Evolutionary conservation across 2,329 filamentous ascomycete species (phyloP).

Genomic region (Aspergillus tamarii): DNA sequence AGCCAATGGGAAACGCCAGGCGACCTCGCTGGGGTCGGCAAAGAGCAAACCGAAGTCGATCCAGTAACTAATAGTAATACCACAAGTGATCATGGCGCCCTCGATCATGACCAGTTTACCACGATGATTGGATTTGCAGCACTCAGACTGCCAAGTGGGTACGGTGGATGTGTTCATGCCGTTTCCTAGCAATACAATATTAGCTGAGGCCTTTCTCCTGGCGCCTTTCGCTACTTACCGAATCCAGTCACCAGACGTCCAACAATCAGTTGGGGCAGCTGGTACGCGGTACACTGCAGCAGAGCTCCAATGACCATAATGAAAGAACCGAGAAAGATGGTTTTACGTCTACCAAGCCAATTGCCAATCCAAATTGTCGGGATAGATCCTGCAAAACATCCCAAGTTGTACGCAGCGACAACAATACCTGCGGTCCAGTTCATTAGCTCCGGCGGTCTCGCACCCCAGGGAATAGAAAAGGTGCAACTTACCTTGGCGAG

Average conservation of each 20-base stretch:
- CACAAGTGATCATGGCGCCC: conserved; percentile 55
- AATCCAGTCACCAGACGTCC: conserved; percentile 57
- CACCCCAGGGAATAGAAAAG: neutral
- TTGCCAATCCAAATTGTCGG: conserved; percentile 57
- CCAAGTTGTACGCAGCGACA: conserved; percentile 51
- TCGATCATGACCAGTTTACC: conserved; percentile 59
- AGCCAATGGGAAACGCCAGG: conserved; percentile 60
- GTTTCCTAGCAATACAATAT: conserved; percentile 33
- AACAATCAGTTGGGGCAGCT: conserved; percentile 54
- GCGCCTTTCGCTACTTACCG: conserved; percentile 33
- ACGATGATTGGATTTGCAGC: conserved; percentile 54
- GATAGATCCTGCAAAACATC: conserved; percentile 55
- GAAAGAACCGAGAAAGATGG: conserved; percentile 53
- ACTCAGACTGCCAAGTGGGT: conserved; percentile 57
- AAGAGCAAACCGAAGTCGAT: conserved; percentile 58
- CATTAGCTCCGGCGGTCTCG: neutral
- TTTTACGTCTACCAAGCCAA: conserved; percentile 53
- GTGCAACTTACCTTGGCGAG: conserved; percentile 36
- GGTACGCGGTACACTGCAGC: conserved; percentile 52
- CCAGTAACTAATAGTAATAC: conserved; percentile 56
- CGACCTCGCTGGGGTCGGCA: conserved; percentile 50
- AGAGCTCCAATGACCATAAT: conserved; percentile 56
- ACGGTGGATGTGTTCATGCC: conserved; percentile 57
- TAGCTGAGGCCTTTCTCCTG: neutral
- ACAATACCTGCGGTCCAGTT: conserved; percentile 36